Percentiles rank a stretch among this genome's conserved stretches.
phyloP scores from a whole-genome alignment of 805 yeast genomes.

The Ogataea allantospora region DNA sequence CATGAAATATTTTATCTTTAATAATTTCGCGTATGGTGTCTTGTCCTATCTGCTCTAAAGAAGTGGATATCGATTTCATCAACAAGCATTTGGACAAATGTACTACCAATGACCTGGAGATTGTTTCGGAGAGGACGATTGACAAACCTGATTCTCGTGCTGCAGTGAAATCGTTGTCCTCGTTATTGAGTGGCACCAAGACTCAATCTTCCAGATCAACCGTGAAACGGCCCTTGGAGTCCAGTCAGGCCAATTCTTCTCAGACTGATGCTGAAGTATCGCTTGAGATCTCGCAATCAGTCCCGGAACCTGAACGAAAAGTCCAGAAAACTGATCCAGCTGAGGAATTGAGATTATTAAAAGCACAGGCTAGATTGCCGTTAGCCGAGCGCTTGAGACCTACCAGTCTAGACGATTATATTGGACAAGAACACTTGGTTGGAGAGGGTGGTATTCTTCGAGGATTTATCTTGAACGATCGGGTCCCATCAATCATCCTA shows the following conservation, averaged over 20 bases:
- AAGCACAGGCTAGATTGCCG: constrained; percentile 40
- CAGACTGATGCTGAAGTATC: constrained; percentile 6
- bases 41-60: constrained; percentile 36
- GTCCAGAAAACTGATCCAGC: constrained; percentile 11
- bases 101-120: constrained; percentile 9
- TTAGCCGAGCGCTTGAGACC: constrained; percentile 89
- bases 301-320: constrained; percentile 8
- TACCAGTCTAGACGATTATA: constrained; percentile 56
- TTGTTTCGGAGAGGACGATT: constrained; percentile 6
- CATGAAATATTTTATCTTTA: background rate
- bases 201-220: constrained; percentile 7
- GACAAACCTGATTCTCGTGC: background rate
- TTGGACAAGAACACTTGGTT: constrained; percentile 84
- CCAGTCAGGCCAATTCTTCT: constrained; percentile 8
- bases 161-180: constrained; percentile 13
- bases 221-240: constrained; percentile 7
- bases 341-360: constrained; percentile 21
- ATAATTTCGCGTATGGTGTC: constrained; percentile 28
- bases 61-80: constrained; percentile 30
- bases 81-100: constrained; percentile 37
- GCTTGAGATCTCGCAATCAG: constrained; percentile 4
- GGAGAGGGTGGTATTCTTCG: constrained; percentile 63
- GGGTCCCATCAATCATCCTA: constrained; percentile 79
- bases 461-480: constrained; percentile 61
- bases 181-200: constrained; percentile 17